phyloP scores from a whole-genome alignment of 2,329 filamentous ascomycete species.

The Macrophomina pseudophaseolina region DNA sequence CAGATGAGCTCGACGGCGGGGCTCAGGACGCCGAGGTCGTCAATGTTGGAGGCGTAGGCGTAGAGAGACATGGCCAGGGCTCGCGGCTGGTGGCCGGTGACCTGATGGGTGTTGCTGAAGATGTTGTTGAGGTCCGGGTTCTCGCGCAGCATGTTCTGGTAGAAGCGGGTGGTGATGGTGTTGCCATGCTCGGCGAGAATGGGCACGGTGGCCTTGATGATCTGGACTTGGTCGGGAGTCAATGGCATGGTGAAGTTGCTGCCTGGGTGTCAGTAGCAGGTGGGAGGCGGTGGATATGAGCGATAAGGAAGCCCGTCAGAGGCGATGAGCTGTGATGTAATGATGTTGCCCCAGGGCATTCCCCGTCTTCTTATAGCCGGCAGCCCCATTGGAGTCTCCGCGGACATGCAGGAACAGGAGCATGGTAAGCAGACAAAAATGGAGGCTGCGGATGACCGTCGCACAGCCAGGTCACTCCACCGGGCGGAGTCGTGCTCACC shows the following conservation, averaged over 20 bases:
- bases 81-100: constrained; percentile 69
- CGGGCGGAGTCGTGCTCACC: not conserved
- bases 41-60: constrained; percentile 74
- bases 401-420: constrained; percentile 19
- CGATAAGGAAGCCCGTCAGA: not conserved
- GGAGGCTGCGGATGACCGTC: constrained; percentile 2
- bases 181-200: constrained; percentile 70
- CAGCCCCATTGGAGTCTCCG: not conserved
- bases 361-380: constrained; percentile 2
- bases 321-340: constrained; percentile 4
- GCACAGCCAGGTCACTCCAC: constrained; percentile 4
- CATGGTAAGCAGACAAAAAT: not conserved
- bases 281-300: not conserved
- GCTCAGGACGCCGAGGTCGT: constrained; percentile 65
- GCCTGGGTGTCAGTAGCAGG: not conserved
- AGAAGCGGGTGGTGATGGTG: constrained; percentile 73
- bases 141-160: constrained; percentile 68
- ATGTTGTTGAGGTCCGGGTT: constrained; percentile 71
- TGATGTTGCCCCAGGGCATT: not conserved
- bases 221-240: constrained; percentile 64
- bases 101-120: constrained; percentile 75
- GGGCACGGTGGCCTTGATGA: constrained; percentile 74
- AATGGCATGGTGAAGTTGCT: constrained; percentile 40
- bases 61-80: constrained; percentile 73
- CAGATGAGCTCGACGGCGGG: constrained; percentile 70